Base-by-base conservation (phyloP, 345 rosid genomes). In the Brassica juncea region DNA sequence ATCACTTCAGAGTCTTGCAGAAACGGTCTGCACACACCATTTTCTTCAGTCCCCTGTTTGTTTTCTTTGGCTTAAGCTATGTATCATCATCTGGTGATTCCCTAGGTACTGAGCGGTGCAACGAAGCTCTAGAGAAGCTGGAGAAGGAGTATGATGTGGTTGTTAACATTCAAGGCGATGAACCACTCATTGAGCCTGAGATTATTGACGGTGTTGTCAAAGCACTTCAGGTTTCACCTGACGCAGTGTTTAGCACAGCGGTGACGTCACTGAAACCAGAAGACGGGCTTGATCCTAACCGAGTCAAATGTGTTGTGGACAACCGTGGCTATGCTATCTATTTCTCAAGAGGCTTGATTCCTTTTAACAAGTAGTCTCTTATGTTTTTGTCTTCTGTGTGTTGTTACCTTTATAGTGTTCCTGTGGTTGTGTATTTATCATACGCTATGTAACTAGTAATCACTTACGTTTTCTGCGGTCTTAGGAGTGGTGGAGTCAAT, bases 211-310 rank as follows among this genome's bases (percentile, higher is more conserved):
- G 99, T 73, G 87, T 95, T 60, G 99, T 93, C 64, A 90, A 84
- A 84, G 96, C 98, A 54, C 83, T 95, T 82, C 99, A 95, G 97
- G 88, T 81, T 63, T 84, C 98, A 27, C 98, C 98, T 15, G 96
- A 95, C 89, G 98, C 98, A 16, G 99, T 95, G 82, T 93, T 95
- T 85, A 95, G 99, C 85, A 93, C 98, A 79, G 97, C 98, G 1
- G 99, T 89, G 71, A 90, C 99, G 37, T 84, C 94, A 3, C 7
- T 95, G 82, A 91, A 86, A 77, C 92, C 90, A 66, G 99, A 93
- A 84, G 97, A 95, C 84, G 98, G 93, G 11, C 79, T 87, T 78
- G 98, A 95, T 84, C 89, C 94, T 32, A 95, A 95, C 69, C 85
- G 97, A 82, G 99, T 95, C 78, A 91, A 95, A 86, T 95, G 98